Base-by-base conservation (phyloP, 1,139 yeast species). In the Casaregolazyma lundiana region DNA sequence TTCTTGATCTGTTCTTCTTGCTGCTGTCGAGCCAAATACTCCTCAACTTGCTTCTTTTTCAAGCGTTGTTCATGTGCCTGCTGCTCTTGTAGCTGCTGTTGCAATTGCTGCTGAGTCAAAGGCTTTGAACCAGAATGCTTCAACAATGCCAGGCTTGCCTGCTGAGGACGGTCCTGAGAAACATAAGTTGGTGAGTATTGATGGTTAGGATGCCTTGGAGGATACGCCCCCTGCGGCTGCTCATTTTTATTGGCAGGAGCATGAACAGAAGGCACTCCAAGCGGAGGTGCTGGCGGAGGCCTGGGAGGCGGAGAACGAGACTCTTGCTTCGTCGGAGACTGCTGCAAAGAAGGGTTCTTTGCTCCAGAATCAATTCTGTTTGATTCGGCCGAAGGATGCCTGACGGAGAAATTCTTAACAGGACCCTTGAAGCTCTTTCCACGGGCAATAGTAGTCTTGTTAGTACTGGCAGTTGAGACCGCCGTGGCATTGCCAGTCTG, bases 231-330 rank as follows among this genome's bases (percentile, higher is more conserved):
- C 40, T 43, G 30, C 6, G 40, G 39, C 43, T 46, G 38, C 20
- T 44, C 16, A 18, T 34, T 38, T 41, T 46, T 35, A 19, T 54
- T 17, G 38, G 50, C 38, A 48, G 56, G 30, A 54, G 57, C 38
- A 42, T 61, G 60, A 6, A 64, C 67, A 4, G 67, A 61, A 2
- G 63, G 60, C 2, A 64, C 68, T 1, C 69, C 70, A 8, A 67
- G 56, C 2, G 69, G 70, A n/a, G 71, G 71, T 2, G 71, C 71
- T 9, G 71, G 71, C 1, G 70, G 68, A 0, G 71, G 71, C 13
- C 71, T 56, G 3, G 70, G 70, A 2, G 71, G 71, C 8, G 70
- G 67, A 2, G 67, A 52, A 6, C 49, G 43, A 4, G 50, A 46
- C 4, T 54, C 43, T 11, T 53, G 53, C 18, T 37, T 42, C 7